Evolutionary conservation across 2,329 filamentous ascomycete genomes (phyloP).

Genomic region (Penicillium sp.): DNA sequence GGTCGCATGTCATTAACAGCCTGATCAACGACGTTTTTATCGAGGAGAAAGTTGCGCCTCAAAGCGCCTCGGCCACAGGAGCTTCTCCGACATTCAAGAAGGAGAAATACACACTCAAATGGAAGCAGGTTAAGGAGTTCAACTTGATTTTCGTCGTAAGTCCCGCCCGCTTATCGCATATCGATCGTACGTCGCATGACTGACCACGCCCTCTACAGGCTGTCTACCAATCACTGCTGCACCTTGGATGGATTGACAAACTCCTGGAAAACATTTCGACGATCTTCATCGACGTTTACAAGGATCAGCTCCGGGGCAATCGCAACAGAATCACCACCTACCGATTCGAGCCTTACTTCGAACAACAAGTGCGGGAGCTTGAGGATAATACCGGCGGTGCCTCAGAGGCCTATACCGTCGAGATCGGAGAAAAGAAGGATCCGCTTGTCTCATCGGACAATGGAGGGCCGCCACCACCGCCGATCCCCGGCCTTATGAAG

Average conservation of each 20-base stretch:
- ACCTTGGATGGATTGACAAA: conserved; percentile 95
- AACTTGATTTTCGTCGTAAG: conserved; percentile 92
- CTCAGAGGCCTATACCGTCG: conserved; percentile 46
- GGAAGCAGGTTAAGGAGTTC: conserved; percentile 88
- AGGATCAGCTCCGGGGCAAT: conserved; percentile 78
- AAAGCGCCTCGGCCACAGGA: conserved; percentile 60
- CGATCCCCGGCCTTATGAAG: conserved; percentile 54
- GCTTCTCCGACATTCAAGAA: conserved; percentile 74
- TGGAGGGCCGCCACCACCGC: conserved; percentile 53
- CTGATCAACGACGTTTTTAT: conserved; percentile 97
- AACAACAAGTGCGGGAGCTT: conserved; percentile 84
- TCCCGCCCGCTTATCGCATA: conserved; percentile 15
- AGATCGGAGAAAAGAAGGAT: conserved; percentile 49
- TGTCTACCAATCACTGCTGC: conserved; percentile 92
- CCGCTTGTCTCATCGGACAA: conserved; percentile 50
- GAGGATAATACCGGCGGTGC: conserved; percentile 39
- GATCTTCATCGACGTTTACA: conserved; percentile 88
- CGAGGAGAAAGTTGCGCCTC: conserved; percentile 75
- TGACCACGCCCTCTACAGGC: conserved; percentile 58
- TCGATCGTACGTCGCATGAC: conserved; percentile 10
- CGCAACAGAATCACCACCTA: conserved; percentile 79
- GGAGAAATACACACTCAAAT: conserved; percentile 93
- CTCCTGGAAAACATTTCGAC: conserved; percentile 92
- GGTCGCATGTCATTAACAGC: conserved; percentile 82
- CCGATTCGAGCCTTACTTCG: conserved; percentile 89